These are phyloP conservation scores for Lepidium africanum DNA, from an alignment of 345 rosid species.

Conservation along the genomic window DNA sequence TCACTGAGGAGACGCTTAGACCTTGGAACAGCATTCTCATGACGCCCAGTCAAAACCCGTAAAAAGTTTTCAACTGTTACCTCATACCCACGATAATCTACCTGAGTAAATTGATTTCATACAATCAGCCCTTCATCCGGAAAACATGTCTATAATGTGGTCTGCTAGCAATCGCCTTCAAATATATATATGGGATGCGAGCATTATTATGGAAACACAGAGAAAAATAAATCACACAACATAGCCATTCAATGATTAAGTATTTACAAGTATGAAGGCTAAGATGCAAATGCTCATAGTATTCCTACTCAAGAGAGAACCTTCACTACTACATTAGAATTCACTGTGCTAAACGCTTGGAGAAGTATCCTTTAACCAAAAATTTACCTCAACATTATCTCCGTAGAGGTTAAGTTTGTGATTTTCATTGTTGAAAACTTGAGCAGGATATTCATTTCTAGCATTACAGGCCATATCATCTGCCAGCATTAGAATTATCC, in stretches of 20 bases:
- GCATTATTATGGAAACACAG: background rate
- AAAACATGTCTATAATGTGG: background rate
- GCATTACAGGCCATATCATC: conserved; percentile 99
- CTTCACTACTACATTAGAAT: background rate
- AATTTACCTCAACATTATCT: conserved; percentile 88
- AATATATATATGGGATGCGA: background rate
- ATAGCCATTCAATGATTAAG: background rate
- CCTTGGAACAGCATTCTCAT: conserved; percentile 90
- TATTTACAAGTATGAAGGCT: background rate
- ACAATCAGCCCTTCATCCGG: conserved; percentile 19
- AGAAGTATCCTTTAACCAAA: background rate
- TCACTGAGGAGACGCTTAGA: conserved; percentile 97
- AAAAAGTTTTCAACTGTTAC: conserved; percentile 87
- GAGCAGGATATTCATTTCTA: conserved; percentile 91
- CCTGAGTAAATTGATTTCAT: conserved; percentile 43
- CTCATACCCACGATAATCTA: conserved; percentile 97
- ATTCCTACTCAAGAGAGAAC: background rate
- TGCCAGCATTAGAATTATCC: conserved; percentile 92
- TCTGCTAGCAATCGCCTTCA: background rate
- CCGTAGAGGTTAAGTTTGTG: conserved; percentile 94
- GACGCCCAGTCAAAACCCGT: conserved; percentile 91
- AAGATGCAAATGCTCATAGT: background rate
- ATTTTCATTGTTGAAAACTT: conserved; percentile 96
- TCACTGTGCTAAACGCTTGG: background rate
- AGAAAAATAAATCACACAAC: background rate